Conservation (phyloP, 177 flowering plant species). For the Vitis hybrid region DNA sequence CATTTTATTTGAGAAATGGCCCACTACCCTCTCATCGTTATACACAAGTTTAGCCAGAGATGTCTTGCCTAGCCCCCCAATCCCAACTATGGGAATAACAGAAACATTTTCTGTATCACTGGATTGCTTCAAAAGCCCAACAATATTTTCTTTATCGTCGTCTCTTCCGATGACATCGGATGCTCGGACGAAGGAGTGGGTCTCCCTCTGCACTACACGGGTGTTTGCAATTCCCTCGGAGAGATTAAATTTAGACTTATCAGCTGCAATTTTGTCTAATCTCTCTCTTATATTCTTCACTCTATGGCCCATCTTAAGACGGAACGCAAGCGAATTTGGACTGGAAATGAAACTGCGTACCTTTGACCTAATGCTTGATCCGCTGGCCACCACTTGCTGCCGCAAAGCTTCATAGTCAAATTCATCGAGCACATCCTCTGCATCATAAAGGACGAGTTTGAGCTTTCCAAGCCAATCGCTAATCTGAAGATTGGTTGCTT, state of each 20-base stretch:
- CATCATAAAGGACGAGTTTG: no score
- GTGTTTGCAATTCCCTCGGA: no score
- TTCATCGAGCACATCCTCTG: no score
- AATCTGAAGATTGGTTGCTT: not conserved
- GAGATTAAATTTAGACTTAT: no score
- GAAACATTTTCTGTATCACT: not conserved
- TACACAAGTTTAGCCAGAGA: constrained; percentile 18
- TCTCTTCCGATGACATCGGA: constrained; percentile 14
- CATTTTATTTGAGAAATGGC: constrained; percentile 5
- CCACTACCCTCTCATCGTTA: constrained; percentile 5
- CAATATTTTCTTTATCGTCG: not conserved
- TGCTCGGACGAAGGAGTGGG: not conserved
- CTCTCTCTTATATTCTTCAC: no score
- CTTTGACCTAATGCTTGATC: no score
- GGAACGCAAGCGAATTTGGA: no score
- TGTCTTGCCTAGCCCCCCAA: constrained; percentile 23
- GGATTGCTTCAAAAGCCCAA: not conserved
- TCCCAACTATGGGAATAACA: constrained; percentile 13
- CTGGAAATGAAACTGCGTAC: not conserved
- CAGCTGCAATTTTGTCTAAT: constrained; percentile 4
- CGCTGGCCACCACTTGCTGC: no score
- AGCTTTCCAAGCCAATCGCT: not conserved
- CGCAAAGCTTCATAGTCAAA: no score
- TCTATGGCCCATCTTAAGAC: no score
- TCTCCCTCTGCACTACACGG: no score